Evolutionary conservation across 441 rosid species (phyloP).

Genomic region (Aleurites moluccanus): DNA sequence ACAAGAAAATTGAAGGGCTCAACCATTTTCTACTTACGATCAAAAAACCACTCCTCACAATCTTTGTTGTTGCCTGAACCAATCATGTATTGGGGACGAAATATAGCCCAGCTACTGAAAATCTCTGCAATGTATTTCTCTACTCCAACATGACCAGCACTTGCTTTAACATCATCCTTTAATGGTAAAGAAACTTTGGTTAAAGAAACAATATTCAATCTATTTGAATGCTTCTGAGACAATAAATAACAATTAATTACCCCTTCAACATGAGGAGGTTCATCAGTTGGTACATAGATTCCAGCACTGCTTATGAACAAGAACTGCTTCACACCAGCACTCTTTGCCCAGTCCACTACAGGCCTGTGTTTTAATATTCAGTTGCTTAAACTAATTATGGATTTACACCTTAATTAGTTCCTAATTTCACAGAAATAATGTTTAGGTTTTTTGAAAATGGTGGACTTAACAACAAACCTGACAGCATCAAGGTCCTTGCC

Average conservation of each 20-base stretch:
- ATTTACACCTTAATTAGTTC: not conserved
- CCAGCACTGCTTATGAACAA: conserved; percentile 93
- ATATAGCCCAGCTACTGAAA: conserved; percentile 58
- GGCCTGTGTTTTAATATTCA: conserved; percentile 47
- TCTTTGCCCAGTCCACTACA: conserved; percentile 86
- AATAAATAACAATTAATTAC: conserved; percentile 30
- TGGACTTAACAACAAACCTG: conserved; percentile 39
- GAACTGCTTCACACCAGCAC: conserved; percentile 76
- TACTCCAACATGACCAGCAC: conserved; percentile 78
- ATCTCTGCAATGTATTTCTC: conserved; percentile 77
- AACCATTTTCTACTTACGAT: conserved; percentile 44
- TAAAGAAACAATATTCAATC: not conserved
- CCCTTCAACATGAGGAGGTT: conserved; percentile 97
- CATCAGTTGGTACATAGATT: conserved; percentile 78
- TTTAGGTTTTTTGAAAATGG: not conserved
- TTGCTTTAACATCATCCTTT: conserved; percentile 77
- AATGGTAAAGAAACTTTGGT: conserved; percentile 17
- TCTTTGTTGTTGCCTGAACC: conserved; percentile 98
- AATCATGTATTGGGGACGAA: conserved; percentile 91
- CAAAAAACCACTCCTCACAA: conserved; percentile 98
- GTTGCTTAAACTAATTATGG: not conserved
- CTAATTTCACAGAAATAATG: too few species aligned
- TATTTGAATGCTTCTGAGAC: not conserved
- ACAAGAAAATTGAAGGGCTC: not conserved
- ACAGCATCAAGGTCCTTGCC: conserved; percentile 87